Percentiles rank a stretch among this genome's conserved stretches.
Evolutionary conservation across 176 grass and related monocot genomes (phyloP).

Genomic region (Miscanthus lutarioriparius): DNA sequence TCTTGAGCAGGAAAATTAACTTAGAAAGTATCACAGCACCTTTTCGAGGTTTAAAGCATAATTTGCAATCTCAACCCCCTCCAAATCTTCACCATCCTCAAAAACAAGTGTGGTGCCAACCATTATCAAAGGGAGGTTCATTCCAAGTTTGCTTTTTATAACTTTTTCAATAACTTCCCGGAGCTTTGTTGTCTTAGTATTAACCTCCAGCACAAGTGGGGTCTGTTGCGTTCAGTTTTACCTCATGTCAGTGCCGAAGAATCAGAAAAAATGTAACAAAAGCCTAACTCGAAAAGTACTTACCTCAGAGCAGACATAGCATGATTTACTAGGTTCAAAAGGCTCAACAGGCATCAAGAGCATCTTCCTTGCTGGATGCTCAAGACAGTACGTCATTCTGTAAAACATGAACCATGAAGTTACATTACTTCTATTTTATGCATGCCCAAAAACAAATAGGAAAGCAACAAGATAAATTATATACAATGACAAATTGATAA

Average conservation of each 20-base stretch:
- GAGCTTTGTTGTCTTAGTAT: conserved; percentile 77
- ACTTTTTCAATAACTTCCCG: conserved; percentile 86
- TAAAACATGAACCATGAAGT: conserved; percentile 17
- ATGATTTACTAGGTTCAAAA: conserved; percentile 90
- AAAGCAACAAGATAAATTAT: background rate
- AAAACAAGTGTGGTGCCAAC: conserved; percentile 71
- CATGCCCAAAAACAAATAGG: background rate
- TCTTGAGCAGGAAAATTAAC: conserved; percentile 14
- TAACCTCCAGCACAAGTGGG: conserved; percentile 79
- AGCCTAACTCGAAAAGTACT: conserved; percentile 3
- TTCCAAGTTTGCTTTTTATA: conserved; percentile 89
- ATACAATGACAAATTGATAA: conserved; percentile 12
- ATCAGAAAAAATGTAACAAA: conserved; percentile 15
- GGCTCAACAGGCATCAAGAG: conserved; percentile 94
- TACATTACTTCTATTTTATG: background rate
- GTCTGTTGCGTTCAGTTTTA: conserved; percentile 58
- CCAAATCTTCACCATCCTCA: conserved; percentile 91
- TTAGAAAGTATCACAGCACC: conserved; percentile 42
- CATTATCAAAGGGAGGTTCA: conserved; percentile 92
- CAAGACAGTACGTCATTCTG: conserved; percentile 99
- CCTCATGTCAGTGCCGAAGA: conserved; percentile 19
- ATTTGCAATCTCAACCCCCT: conserved; percentile 62
- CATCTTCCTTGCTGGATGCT: conserved; percentile 90
- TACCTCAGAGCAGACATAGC: conserved; percentile 99
- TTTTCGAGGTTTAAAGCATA: conserved; percentile 92